Conservation (phyloP, 306 rosid species). For the Cucurbita pepo region DNA sequence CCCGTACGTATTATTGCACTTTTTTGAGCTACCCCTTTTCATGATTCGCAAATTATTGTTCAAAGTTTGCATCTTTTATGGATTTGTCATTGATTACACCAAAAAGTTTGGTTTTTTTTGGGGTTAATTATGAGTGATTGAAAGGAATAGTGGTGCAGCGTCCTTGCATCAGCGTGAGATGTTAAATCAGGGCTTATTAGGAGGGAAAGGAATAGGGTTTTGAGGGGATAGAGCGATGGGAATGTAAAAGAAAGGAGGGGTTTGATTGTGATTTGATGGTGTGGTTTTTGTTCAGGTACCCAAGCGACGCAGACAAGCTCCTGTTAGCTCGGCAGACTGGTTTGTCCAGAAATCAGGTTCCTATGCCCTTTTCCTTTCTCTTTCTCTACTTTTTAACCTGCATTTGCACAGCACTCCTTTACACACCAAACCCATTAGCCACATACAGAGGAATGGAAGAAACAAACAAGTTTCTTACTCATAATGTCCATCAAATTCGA, state of each 20-base stretch:
- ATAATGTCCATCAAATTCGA: neutral
- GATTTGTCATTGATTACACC: neutral
- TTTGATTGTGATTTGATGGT: neutral
- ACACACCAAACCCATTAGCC: neutral
- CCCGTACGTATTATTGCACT: constrained; percentile 44
- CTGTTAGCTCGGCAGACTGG: constrained; percentile 16
- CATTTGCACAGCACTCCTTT: neutral
- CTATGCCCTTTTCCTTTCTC: neutral
- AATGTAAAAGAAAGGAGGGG: neutral
- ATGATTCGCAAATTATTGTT: neutral
- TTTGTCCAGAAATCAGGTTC: constrained; percentile 16
- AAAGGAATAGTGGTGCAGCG: neutral
- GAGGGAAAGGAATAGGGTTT: neutral
- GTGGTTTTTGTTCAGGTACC: constrained; percentile 10
- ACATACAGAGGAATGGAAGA: neutral
- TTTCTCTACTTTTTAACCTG: neutral
- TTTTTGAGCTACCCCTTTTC: neutral
- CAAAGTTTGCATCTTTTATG: neutral
- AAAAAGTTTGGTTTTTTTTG: neutral
- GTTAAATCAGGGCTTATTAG: neutral
- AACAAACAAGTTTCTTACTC: neutral
- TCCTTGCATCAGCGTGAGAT: neutral
- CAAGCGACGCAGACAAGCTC: constrained; percentile 15
- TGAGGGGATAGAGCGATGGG: too few species aligned
- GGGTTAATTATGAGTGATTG: neutral